Percentiles rank a stretch among this genome's conserved stretches.
phyloP scores from a whole-genome alignment of 257 asterid genomes.

The Lavandula angustifolia region DNA sequence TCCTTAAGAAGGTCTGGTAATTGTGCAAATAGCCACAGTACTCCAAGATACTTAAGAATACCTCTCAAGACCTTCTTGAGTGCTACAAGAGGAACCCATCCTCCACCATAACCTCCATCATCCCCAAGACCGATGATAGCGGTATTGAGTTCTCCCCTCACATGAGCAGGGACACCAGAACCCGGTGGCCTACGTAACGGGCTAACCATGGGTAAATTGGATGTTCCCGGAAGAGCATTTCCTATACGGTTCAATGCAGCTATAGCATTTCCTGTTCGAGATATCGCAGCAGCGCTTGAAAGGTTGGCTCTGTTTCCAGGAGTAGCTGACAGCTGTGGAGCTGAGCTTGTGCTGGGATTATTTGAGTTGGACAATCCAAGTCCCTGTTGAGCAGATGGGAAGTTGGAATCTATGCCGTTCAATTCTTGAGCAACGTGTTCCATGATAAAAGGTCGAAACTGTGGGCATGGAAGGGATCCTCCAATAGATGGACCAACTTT shows the following conservation, averaged over 20 bases:
- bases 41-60: slow-evolving; percentile 96
- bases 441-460: slow-evolving; percentile 97
- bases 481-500: slow-evolving; percentile 90
- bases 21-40: slow-evolving; percentile 97
- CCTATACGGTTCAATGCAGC: slow-evolving; percentile 73
- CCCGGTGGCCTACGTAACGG: slow-evolving; percentile 77
- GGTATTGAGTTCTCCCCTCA: slow-evolving; percentile 94
- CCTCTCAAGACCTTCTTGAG: slow-evolving; percentile 97
- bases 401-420: slow-evolving; percentile 87
- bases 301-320: slow-evolving; percentile 66
- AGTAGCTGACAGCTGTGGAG: slow-evolving; percentile 56
- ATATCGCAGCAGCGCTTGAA: slow-evolving; percentile 50
- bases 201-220: slow-evolving; percentile 52
- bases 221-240: slow-evolving; percentile 63
- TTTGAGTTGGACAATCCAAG: slow-evolving; percentile 62
- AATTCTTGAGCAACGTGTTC: slow-evolving; percentile 99
- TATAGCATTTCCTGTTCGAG: slow-evolving; percentile 71
- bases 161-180: slow-evolving; percentile 93
- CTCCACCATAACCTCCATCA: slow-evolving; percentile 99
- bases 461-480: slow-evolving; percentile 99
- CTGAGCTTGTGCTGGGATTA: slow-evolving; percentile 54
- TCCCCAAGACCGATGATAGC: slow-evolving; percentile 99
- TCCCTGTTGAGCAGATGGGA: slow-evolving; percentile 80
- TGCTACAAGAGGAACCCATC: slow-evolving; percentile 99
- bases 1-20: slow-evolving; percentile 94